Evolutionary conservation across 164 flowering plant genomes (phyloP).

Genomic region (Aristolochia fimbriata): DNA sequence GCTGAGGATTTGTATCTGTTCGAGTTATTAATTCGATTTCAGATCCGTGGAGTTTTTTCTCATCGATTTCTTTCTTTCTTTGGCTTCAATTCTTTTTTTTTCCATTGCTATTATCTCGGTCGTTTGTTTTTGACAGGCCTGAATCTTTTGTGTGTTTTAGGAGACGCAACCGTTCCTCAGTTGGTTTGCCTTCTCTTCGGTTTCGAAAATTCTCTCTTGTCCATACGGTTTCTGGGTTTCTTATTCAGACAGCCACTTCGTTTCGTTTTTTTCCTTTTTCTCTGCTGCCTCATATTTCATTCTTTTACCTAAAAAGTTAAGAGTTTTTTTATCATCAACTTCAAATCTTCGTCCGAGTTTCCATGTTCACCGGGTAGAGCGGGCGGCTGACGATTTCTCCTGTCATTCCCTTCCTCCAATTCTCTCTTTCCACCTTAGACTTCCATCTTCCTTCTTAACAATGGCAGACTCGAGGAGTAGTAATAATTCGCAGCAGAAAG

Average conservation of each 20-base stretch:
- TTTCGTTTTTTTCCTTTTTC: too few species aligned
- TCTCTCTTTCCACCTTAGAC: background rate
- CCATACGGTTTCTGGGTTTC: too few species aligned
- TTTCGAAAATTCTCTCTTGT: background rate
- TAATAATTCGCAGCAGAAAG: background rate
- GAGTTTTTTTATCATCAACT: background rate
- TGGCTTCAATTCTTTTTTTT: background rate
- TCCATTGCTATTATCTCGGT: background rate
- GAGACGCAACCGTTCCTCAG: too few species aligned
- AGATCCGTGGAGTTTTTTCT: background rate
- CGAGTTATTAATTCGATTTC: background rate
- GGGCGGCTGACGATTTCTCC: constrained; percentile 4
- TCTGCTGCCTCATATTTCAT: background rate
- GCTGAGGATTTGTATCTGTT: background rate
- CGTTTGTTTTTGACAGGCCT: background rate
- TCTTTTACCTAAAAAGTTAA: background rate
- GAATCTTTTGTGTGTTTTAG: too few species aligned
- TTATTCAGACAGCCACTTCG: too few species aligned
- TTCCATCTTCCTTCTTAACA: background rate
- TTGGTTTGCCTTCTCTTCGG: background rate
- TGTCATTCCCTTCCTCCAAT: background rate
- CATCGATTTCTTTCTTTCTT: background rate
- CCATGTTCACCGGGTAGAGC: background rate
- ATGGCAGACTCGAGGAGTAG: constrained; percentile 6
- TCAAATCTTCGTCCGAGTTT: background rate